Base-by-base conservation (phyloP, 1,284 basidiomycete species). In the Sanghuangporus sanghuang region DNA sequence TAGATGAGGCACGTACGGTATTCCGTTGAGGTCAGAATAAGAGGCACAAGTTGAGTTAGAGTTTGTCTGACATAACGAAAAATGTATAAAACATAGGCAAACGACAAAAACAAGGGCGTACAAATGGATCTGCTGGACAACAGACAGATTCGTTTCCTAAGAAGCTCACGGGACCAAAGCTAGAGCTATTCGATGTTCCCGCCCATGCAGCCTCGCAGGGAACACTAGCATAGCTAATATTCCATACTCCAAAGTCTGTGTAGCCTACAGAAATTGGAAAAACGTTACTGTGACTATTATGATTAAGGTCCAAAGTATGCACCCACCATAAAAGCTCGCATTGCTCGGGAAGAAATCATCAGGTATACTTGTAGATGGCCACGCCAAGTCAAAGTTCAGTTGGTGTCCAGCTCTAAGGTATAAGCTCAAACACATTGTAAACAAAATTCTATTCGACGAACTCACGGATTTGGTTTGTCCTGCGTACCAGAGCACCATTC, bases 231-330 rank as follows among this genome's bases (percentile, higher is more conserved):
- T 92, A 92, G 40, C 79, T 85, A 67, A 90, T 78, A 69, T 90
- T 90, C 90, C 90, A 92, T n/a, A 91, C 83, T 57, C 90, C 89
- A 74, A 91, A 92, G 69, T 91, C 89, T 86, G 77, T 74, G 65
- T 76, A 83, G 0, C 80, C 79, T 81, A 55, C 0, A 57, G n/a
- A 21, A 49, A 56, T 18, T 63, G 6, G n/a, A n/a, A 5, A 6
- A 55, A 39, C 64, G 27, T 6, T 52, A 46, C 44, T 18, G 27
- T 6, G 2, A 46, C 44, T 18, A 4, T 42, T n/a, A 36, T 59
- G 39, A 58, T 53, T 44, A 23, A 44, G 21, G 11, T 54, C 36
- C 6, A n/a, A 7, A 54, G 35, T 54, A 38, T 49, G 14, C 23
- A 50, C 78, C 65, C 67, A 83, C 87, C 79, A 74, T 87, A 81